Conservation (phyloP, 1,284 basidiomycete species). For the Stygiomarasmius scandens region DNA sequence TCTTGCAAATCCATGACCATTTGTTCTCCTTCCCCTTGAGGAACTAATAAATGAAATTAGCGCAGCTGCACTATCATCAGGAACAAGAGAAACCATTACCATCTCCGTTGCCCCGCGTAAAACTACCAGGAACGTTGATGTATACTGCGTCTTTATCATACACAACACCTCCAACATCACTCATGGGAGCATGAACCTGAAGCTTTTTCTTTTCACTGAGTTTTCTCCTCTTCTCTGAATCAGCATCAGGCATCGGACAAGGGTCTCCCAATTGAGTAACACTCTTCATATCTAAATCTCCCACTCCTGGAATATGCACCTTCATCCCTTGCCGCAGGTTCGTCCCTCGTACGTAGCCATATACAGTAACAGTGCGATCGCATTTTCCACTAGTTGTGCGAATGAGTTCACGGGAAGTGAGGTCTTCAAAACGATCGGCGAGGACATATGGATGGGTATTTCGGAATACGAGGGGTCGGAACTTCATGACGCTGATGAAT, state of each 20-base stretch:
- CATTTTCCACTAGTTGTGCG: conserved; percentile 81
- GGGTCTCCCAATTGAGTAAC: conserved; percentile 87
- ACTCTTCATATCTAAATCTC: conserved; percentile 79
- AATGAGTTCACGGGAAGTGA: conserved; percentile 87
- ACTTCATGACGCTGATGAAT: conserved; percentile 99
- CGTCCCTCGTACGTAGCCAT: conserved; percentile 93
- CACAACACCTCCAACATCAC: conserved; percentile 94
- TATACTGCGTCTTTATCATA: conserved; percentile 99
- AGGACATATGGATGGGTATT: conserved; percentile 96
- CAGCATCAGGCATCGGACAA: conserved; percentile 90
- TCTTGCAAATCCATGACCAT: conserved; percentile 99
- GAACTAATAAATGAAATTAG: conserved; percentile 42
- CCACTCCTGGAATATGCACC: conserved; percentile 95
- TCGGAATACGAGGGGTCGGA: conserved; percentile 94
- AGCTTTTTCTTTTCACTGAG: conserved; percentile 94
- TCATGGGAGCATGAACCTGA: conserved; percentile 97
- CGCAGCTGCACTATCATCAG: neutral
- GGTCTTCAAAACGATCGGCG: conserved; percentile 93
- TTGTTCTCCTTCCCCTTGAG: conserved; percentile 89
- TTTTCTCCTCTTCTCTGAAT: conserved; percentile 91
- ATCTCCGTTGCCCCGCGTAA: conserved; percentile 71
- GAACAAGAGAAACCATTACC: conserved; percentile 39
- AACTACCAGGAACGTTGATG: conserved; percentile 95
- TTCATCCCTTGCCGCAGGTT: conserved; percentile 83
- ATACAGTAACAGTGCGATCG: conserved; percentile 90